These are phyloP conservation scores for Pythium oligandrum DNA, from an alignment of 352 stramenopile species.

Conservation along the genomic window DNA sequence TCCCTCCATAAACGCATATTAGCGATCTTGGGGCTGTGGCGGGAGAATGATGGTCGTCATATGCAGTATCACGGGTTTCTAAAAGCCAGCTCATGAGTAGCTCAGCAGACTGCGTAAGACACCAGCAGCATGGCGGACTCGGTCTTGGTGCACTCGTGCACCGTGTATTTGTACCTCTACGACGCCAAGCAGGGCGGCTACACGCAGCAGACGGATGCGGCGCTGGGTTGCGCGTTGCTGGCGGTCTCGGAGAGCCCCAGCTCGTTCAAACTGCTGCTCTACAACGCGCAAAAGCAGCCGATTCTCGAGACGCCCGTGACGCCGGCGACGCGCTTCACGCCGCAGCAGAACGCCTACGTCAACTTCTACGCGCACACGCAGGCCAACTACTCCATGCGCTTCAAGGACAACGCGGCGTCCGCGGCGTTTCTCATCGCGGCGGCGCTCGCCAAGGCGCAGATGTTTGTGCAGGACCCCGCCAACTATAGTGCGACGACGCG, in stretches of 20 bases:
- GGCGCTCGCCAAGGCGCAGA: slow-evolving; percentile 48
- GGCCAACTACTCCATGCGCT: slow-evolving; percentile 72
- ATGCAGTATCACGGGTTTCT: too few relatives aligned
- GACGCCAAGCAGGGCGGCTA: slow-evolving; percentile 45
- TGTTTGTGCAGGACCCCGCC: slow-evolving; percentile 21
- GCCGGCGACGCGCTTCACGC: slow-evolving; percentile 35
- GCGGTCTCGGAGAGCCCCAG: slow-evolving; percentile 4
- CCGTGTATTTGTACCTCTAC: slow-evolving; percentile 71
- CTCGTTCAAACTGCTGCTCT: slow-evolving; percentile 60
- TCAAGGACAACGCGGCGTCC: slow-evolving; percentile 40
- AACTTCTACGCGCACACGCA: slow-evolving; percentile 56
- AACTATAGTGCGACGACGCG: slow-evolving; percentile 1
- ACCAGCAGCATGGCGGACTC: slow-evolving; percentile 25
- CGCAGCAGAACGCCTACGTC: slow-evolving; percentile 72
- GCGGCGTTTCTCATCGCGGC: slow-evolving; percentile 43
- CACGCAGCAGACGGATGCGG: slow-evolving; percentile 49
- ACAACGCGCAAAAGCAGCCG: slow-evolving; percentile 67
- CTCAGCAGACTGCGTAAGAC: too few relatives aligned
- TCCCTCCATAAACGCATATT: too few relatives aligned
- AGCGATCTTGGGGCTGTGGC: too few relatives aligned
- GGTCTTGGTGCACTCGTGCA: slow-evolving; percentile 57
- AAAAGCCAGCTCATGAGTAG: too few relatives aligned
- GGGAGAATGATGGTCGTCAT: too few relatives aligned
- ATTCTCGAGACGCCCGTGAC: slow-evolving; percentile 41
- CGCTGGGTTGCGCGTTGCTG: slow-evolving; percentile 59